Evolutionary conservation across 768 basidiomycete species (phyloP).

Genomic region (Calocybe cyanea): DNA sequence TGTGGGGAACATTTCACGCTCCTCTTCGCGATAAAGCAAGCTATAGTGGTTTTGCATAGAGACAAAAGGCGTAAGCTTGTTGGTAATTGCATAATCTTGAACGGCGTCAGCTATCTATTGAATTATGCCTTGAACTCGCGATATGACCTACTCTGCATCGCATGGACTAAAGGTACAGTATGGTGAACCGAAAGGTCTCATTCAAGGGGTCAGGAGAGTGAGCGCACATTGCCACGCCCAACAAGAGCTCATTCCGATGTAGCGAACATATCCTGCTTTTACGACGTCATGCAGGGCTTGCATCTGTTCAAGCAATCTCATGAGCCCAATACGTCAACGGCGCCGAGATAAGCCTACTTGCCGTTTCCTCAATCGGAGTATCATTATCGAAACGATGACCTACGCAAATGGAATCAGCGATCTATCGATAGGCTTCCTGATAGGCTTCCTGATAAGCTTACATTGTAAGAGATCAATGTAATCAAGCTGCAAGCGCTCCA

Average conservation of each 20-base stretch:
- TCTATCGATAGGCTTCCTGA: background rate
- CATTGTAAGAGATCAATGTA: slow-evolving; percentile 78
- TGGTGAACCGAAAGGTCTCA: background rate
- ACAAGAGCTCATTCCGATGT: slow-evolving; percentile 57
- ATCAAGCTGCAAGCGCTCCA: slow-evolving; percentile 68
- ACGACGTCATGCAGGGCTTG: slow-evolving; percentile 69
- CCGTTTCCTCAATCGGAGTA: slow-evolving; percentile 58
- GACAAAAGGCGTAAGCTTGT: slow-evolving; percentile 59
- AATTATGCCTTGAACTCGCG: background rate
- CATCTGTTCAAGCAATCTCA: slow-evolving; percentile 36
- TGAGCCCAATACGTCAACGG: background rate
- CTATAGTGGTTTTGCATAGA: slow-evolving; percentile 70
- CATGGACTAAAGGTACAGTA: slow-evolving; percentile 38
- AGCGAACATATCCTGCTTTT: slow-evolving; percentile 57
- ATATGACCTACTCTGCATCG: slow-evolving; percentile 47
- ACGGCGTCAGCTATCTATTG: background rate
- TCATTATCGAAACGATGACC: slow-evolving; percentile 54
- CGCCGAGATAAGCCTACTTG: slow-evolving; percentile 7
- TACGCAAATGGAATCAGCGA: slow-evolving; percentile 12
- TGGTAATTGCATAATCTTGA: slow-evolving; percentile 55
- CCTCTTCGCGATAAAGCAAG: slow-evolving; percentile 62
- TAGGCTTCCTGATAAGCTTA: slow-evolving; percentile 14
- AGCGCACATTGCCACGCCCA: slow-evolving; percentile 50
- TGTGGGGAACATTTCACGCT: slow-evolving; percentile 60
- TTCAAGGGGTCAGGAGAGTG: background rate